Percentiles rank a stretch among this genome's conserved stretches.
Conservation (phyloP, 805 yeast genomes). For the Candida krabiensis region DNA sequence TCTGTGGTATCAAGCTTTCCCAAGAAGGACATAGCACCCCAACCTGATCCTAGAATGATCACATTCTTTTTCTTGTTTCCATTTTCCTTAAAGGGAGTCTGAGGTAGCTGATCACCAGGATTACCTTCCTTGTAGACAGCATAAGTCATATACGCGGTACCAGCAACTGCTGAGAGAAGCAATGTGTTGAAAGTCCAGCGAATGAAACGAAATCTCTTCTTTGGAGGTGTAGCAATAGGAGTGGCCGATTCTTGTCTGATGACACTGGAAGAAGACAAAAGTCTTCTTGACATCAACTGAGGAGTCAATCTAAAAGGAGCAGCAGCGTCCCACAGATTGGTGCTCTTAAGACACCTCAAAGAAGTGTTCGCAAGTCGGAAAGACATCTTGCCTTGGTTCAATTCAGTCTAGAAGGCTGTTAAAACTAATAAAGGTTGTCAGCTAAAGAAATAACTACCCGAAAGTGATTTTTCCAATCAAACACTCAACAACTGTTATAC, state of each 20-base stretch:
- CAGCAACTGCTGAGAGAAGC: slow-evolving; percentile 47
- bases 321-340: no score
- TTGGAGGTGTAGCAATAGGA: slow-evolving; percentile 10
- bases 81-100: slow-evolving; percentile 41
- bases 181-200: slow-evolving; percentile 47
- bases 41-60: slow-evolving; percentile 84
- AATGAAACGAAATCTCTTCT: slow-evolving; percentile 29
- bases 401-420: no score
- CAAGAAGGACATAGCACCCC: slow-evolving; percentile 87
- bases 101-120: slow-evolving; percentile 61
- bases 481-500: no score
- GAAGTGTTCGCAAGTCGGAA: no score
- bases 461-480: no score
- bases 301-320: no score
- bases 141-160: slow-evolving; percentile 60
- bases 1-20: slow-evolving; percentile 80
- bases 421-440: no score
- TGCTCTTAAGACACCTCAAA: no score
- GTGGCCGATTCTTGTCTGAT: slow-evolving; percentile 7
- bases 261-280: slow-evolving; percentile 5
- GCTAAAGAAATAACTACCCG: no score
- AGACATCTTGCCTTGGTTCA: no score
- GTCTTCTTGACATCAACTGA: slow-evolving; percentile 8
- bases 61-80: slow-evolving; percentile 67
- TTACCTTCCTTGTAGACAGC: slow-evolving; percentile 59